Evolutionary conservation across 345 rosid species (phyloP), one percentile per base, ranked within the genome.

Genomic region (Conringia planisiliqua): DNA sequence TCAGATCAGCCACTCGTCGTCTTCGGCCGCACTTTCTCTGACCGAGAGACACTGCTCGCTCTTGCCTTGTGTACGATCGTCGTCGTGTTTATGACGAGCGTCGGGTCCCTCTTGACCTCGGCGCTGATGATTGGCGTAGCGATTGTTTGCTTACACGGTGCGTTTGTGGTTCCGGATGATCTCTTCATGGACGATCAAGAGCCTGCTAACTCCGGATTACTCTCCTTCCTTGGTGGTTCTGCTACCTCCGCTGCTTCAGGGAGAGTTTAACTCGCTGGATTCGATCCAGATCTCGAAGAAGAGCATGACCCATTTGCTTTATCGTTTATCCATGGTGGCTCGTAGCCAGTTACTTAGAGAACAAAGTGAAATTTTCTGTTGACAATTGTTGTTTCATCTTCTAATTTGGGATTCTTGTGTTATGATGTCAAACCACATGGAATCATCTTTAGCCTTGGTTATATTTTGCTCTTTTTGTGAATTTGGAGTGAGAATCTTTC

Each of bases 91-190:
- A 81, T 90, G 86, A 90, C 96, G 43, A 86, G 85, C 80, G 93
- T 90, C 1, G 96, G 96, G 35, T 90, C 96, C 33, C 80, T 90
- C 39, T 32, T 88, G 73, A 90, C 87, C 38, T 90, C 92, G 2
- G 92, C 91, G 35, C 26, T 81, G 70, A 78, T 90, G 96, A 42
- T 86, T 50, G 96, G 96, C 16, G 72, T 82, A 5, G 97, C 87
- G 13, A 82, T 91, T 16, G 90, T 91, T 46, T 88, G 91, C 72
- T 59, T 86, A 4, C 97, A 89, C 22, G 97, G 96, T 4, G 96
- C 97, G 13, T 91, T 91, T 80, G 87, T 90, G 79, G 85, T 86
- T 59, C 97, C 96, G 0, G 97, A 91, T 80, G 97, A 91, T 76
- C 83, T 91, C 47, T 91, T 91, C 61, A 26, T 89, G 44, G 97